These are phyloP conservation scores for Chaetomiaceae sp. DNA, from an alignment of 2,329 filamentous ascomycete genomes.

Conservation along the genomic window DNA sequence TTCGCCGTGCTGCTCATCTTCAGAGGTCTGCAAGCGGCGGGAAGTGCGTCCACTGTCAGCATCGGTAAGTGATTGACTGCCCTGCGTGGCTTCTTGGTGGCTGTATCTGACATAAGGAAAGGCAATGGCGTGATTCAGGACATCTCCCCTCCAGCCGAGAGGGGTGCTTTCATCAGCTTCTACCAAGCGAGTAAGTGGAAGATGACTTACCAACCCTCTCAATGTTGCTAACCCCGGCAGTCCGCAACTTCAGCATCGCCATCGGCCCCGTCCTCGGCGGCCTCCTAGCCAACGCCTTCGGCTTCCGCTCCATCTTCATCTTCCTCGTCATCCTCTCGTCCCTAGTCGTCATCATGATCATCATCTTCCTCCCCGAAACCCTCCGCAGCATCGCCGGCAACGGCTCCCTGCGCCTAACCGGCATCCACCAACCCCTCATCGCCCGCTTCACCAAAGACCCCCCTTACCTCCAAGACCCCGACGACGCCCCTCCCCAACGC, in stretches of 20 bases:
- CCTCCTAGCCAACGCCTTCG: background rate
- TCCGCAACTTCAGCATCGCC: slow-evolving; percentile 3
- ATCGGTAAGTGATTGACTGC: background rate
- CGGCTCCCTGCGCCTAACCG: slow-evolving; percentile 2
- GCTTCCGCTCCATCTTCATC: slow-evolving; percentile 1
- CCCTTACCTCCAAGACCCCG: background rate
- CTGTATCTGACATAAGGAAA: background rate
- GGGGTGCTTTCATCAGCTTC: slow-evolving; percentile 7
- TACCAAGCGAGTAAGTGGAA: slow-evolving; percentile 2
- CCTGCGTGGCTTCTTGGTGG: background rate
- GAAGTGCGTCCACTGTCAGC: slow-evolving; percentile 3
- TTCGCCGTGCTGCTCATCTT: slow-evolving; percentile 2
- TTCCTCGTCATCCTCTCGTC: background rate
- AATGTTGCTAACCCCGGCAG: background rate
- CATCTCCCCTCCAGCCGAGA: slow-evolving; percentile 1
- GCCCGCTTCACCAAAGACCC: background rate
- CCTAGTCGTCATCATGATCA: background rate
- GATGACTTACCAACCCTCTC: too few relatives aligned
- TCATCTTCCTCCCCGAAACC: slow-evolving; percentile 1
- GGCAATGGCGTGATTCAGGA: slow-evolving; percentile 4
- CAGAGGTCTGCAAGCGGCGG: slow-evolving; percentile 2
- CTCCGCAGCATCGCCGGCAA: slow-evolving; percentile 1
- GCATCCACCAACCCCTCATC: background rate
- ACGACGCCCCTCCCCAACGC: background rate
- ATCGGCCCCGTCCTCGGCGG: background rate